Percentiles rank a stretch among this genome's conserved stretches.
phyloP scores from a whole-genome alignment of 306 rosid species.

The Vigna radiata region DNA sequence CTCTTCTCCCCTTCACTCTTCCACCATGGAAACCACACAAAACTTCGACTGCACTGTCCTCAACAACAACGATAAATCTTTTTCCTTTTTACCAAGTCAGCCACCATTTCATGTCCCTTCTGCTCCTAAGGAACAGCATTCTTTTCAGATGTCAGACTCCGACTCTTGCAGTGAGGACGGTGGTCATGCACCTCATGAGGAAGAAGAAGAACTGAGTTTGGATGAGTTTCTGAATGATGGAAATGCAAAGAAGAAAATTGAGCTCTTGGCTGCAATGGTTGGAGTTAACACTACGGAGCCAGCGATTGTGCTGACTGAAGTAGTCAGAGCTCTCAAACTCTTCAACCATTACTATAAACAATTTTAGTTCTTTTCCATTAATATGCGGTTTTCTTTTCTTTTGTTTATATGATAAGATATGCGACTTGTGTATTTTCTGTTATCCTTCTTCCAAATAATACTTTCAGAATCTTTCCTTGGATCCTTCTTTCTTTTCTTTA shows the following conservation, averaged over 20 bases:
- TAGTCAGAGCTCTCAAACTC: constrained; percentile 51
- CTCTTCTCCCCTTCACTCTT: neutral
- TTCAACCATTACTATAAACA: constrained; percentile 18
- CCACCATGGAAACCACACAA: constrained; percentile 41
- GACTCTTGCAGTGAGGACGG: constrained; percentile 42
- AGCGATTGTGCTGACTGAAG: constrained; percentile 49
- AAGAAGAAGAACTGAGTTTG: constrained; percentile 48
- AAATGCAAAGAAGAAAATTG: constrained; percentile 45
- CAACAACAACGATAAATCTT: neutral
- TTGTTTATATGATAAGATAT: constrained; percentile 4
- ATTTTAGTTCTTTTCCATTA: constrained; percentile 23
- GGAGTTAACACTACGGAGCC: constrained; percentile 51
- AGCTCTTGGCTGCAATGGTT: constrained; percentile 53
- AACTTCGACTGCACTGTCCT: constrained; percentile 29
- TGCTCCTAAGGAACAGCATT: constrained; percentile 21
- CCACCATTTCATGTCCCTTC: constrained; percentile 17
- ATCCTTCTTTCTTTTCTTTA: neutral
- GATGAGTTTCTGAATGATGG: constrained; percentile 44
- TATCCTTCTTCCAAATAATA: constrained; percentile 12
- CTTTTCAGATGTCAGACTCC: constrained; percentile 32
- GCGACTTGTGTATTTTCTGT: neutral
- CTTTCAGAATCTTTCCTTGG: neutral
- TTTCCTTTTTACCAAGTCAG: constrained; percentile 27
- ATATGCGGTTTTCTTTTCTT: neutral
- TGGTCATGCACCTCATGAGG: constrained; percentile 9